Evolutionary conservation across 2,329 filamentous ascomycete species (phyloP).

Genomic region (Aureobasidium vineae): DNA sequence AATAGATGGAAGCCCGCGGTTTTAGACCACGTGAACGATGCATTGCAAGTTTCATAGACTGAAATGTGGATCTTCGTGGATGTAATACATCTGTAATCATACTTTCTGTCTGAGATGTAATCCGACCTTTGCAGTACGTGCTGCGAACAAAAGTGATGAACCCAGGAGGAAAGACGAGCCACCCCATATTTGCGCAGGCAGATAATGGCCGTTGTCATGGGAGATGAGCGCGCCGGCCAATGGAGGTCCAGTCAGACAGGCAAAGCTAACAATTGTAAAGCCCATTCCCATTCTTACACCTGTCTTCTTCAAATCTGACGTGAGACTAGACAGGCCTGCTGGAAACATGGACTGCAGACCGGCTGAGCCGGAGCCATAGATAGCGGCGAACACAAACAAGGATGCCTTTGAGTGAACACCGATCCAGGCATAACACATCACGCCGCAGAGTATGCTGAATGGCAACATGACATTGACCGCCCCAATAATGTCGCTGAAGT

Average conservation of each 20-base stretch:
- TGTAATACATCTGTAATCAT: conserved; percentile 19
- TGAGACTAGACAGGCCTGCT: conserved; percentile 45
- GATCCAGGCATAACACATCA: conserved; percentile 58
- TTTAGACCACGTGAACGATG: neutral
- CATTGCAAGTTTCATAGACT: neutral
- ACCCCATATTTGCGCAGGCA: conserved; percentile 49
- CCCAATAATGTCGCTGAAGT: conserved; percentile 56
- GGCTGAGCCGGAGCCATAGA: conserved; percentile 48
- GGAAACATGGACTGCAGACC: conserved; percentile 50
- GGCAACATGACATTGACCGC: conserved; percentile 58
- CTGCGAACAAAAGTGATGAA: conserved; percentile 32
- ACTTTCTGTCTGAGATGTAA: conserved; percentile 34
- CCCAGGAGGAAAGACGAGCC: conserved; percentile 38
- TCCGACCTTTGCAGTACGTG: conserved; percentile 35
- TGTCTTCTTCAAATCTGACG: conserved; percentile 48
- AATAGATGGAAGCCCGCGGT: neutral
- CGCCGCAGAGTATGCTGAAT: conserved; percentile 46
- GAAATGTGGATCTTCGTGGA: no score
- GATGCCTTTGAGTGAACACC: conserved; percentile 45
- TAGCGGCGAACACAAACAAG: conserved; percentile 46
- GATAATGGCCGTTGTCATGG: conserved; percentile 37
- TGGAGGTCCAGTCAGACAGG: conserved; percentile 48
- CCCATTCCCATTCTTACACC: conserved; percentile 52
- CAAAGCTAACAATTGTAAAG: conserved; percentile 47
- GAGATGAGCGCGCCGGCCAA: conserved; percentile 50